A percentile compares a stretch with the other conserved stretches of the same genome.
Evolutionary conservation across 306 rosid genomes (phyloP).

Genomic region (Astragalus glycyphyllos): DNA sequence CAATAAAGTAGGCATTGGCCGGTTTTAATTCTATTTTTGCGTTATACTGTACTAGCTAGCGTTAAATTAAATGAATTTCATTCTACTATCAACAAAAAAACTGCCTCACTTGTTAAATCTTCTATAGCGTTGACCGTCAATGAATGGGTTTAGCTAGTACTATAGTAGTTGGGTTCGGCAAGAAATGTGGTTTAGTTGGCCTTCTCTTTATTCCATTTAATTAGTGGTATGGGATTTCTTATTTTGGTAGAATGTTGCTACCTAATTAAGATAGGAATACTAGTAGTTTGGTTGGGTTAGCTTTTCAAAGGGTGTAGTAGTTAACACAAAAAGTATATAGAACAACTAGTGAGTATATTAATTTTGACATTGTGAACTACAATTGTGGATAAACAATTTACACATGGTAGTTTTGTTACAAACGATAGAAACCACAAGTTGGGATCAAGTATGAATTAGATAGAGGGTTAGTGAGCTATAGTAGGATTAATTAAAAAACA

Average conservation of each 20-base stretch:
- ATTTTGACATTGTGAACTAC: neutral
- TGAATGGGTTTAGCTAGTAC: no score
- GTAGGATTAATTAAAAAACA: neutral
- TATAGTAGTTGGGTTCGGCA: constrained; percentile 42
- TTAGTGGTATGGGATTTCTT: constrained; percentile 25
- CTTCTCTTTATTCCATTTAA: neutral
- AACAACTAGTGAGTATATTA: constrained; percentile 7
- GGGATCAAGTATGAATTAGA: constrained; percentile 15
- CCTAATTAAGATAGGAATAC: neutral
- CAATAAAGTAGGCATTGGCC: constrained; percentile 47
- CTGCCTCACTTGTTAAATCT: constrained; percentile 26
- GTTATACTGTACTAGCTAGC: constrained; percentile 7
- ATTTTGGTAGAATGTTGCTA: constrained; percentile 41
- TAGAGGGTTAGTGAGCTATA: constrained; percentile 11
- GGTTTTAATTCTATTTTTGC: constrained; percentile 35
- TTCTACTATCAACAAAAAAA: constrained; percentile 34
- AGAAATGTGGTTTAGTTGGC: constrained; percentile 38
- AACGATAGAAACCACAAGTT: neutral
- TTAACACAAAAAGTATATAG: neutral
- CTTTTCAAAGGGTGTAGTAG: constrained; percentile 20
- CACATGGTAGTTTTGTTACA: constrained; percentile 9
- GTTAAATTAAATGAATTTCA: constrained; percentile 28
- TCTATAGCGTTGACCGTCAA: constrained; percentile 5
- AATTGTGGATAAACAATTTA: neutral
- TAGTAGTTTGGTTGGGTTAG: constrained; percentile 38